Conservation (phyloP, 768 basidiomycete genomes). For the Psilocybe cyanescens region DNA sequence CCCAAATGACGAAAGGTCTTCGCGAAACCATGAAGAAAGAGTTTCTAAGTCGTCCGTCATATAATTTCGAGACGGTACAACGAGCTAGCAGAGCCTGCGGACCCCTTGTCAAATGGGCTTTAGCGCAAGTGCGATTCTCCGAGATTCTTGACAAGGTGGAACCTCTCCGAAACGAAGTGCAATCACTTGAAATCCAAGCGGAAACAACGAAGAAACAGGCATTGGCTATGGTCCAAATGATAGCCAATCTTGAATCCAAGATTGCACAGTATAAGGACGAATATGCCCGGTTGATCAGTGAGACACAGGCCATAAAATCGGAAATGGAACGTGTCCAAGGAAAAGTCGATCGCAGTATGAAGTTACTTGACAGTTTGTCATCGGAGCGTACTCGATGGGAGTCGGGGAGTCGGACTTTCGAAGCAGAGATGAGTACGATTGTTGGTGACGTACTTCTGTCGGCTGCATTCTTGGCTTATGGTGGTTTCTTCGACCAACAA, state of each 20-base stretch:
- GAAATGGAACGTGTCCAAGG: constrained; percentile 98
- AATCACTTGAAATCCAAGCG: constrained; percentile 89
- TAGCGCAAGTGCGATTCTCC: constrained; percentile 96
- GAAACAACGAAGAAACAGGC: constrained; percentile 97
- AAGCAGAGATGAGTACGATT: constrained; percentile 97
- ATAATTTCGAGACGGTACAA: constrained; percentile 94
- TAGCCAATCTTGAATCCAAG: constrained; percentile 89
- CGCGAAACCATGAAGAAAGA: constrained; percentile 93
- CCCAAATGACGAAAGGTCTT: constrained; percentile 86
- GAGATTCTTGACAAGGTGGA: constrained; percentile 98
- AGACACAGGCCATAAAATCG: constrained; percentile 94
- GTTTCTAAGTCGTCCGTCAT: constrained; percentile 87
- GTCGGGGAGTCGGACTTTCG: constrained; percentile 91
- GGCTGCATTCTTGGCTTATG: constrained; percentile 95
- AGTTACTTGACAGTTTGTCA: constrained; percentile 88
- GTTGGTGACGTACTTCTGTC: constrained; percentile 96
- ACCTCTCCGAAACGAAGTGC: constrained; percentile 93
- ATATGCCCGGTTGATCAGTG: constrained; percentile 94
- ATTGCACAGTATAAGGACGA: constrained; percentile 96
- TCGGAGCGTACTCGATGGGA: constrained; percentile 97
- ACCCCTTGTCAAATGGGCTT: constrained; percentile 96
- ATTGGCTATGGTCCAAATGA: constrained; percentile 86
- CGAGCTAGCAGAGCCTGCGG: constrained; percentile 97
- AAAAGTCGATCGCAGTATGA: constrained; percentile 98
- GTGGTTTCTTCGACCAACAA: constrained; percentile 98